phyloP scores from a whole-genome alignment of 176 grass and related monocot species.

The Coix lacrymajobi region DNA sequence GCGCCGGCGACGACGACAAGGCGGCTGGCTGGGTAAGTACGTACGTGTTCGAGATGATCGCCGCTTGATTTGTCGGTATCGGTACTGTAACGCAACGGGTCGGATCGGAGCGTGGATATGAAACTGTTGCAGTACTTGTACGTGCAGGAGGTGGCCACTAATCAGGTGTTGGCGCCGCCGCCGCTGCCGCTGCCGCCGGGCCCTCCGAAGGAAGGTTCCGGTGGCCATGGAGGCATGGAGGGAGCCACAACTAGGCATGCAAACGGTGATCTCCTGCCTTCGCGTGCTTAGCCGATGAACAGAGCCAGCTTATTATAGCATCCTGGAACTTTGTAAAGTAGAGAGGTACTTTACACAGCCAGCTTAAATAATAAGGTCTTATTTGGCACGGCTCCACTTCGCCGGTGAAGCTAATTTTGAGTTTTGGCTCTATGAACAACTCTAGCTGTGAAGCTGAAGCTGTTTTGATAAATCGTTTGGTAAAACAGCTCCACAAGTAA shows the following conservation, averaged over 20 bases:
- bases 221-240: neutral
- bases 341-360: too few species aligned
- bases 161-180: neutral
- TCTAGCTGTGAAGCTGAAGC: too few species aligned
- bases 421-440: too few species aligned
- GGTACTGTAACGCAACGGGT: neutral
- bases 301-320: neutral
- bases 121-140: neutral
- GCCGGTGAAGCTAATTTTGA: too few species aligned
- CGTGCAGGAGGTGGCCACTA: neutral
- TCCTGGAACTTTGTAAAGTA: too few species aligned
- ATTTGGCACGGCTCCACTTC: too few species aligned
- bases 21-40: constrained; percentile 18
- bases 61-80: neutral
- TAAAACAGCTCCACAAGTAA: too few species aligned
- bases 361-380: too few species aligned
- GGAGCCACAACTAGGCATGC: neutral
- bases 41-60: neutral
- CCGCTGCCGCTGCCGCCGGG: neutral
- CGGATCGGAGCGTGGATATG: neutral
- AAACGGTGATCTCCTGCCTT: neutral
- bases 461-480: too few species aligned
- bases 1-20: neutral
- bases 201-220: neutral
- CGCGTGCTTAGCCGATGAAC: neutral